A percentile compares a stretch with the other conserved stretches of the same genome.
Conservation (phyloP, 1,284 basidiomycete species). For the Trametes pubescens region DNA sequence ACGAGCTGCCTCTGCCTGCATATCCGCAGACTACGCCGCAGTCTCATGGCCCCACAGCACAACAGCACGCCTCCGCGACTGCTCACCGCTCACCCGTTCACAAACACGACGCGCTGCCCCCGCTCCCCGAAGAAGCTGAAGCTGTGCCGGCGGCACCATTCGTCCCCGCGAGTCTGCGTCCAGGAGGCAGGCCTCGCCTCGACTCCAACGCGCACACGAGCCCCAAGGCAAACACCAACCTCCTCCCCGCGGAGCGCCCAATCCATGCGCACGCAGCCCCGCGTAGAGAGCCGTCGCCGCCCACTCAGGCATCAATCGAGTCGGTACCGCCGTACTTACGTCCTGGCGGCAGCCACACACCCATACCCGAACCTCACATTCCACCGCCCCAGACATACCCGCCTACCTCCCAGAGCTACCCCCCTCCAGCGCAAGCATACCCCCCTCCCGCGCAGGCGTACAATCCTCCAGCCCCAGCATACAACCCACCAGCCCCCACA, state of each 20-base stretch:
- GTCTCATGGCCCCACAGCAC: not conserved
- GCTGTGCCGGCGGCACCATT: conserved; percentile 24
- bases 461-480: not conserved
- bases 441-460: not conserved
- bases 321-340: conserved; percentile 24
- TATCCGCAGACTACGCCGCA: not conserved
- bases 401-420: conserved; percentile 1
- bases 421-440: not conserved
- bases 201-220: conserved; percentile 35
- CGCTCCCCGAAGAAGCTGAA: conserved; percentile 45
- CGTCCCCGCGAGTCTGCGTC: conserved; percentile 53
- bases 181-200: conserved; percentile 32
- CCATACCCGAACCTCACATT: conserved; percentile 15
- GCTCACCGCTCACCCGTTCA: conserved; percentile 18
- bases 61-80: conserved; percentile 7
- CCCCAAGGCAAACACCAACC: conserved; percentile 33
- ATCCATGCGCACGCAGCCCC: conserved; percentile 19
- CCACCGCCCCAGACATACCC: conserved; percentile 3
- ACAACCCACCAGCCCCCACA: not conserved
- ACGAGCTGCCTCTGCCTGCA: conserved; percentile 1
- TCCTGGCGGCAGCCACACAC: conserved; percentile 15
- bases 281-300: conserved; percentile 28
- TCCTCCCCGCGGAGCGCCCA: conserved; percentile 25
- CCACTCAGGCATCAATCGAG: conserved; percentile 18
- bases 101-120: conserved; percentile 44